phyloP scores from a whole-genome alignment of 169 alveolate genomes.

The Cryptosporidium parvum region DNA sequence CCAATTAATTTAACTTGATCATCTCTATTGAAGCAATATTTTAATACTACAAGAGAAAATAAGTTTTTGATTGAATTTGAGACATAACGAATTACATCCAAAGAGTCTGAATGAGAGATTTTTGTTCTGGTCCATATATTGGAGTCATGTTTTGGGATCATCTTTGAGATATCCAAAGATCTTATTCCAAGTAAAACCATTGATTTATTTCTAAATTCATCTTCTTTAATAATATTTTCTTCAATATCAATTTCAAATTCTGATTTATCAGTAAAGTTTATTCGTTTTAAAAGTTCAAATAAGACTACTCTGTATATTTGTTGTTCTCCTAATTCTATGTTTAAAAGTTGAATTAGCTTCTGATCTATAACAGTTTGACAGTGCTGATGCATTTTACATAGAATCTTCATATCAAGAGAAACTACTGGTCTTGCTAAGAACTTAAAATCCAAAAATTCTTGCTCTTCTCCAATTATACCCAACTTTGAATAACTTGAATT shows the following conservation, averaged over 20 bases:
- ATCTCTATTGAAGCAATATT: not conserved
- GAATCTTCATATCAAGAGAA: constrained; percentile 47
- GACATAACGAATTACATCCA: constrained; percentile 46
- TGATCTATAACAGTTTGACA: constrained; percentile 50
- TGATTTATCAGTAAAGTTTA: constrained; percentile 22
- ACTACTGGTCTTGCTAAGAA: constrained; percentile 33
- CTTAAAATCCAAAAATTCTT: not conserved
- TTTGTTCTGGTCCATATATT: constrained; percentile 37
- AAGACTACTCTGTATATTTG: constrained; percentile 25
- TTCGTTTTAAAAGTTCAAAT: constrained; percentile 34
- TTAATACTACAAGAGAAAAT: not conserved
- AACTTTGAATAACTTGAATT: too few species aligned
- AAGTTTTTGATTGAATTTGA: constrained; percentile 31
- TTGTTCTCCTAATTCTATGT: constrained; percentile 33
- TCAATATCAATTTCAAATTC: constrained; percentile 17
- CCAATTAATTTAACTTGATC: constrained; percentile 3
- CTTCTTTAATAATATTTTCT: not conserved
- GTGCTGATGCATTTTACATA: constrained; percentile 49
- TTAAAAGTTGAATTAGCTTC: constrained; percentile 28
- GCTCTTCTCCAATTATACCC: not conserved
- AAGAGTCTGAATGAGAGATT: constrained; percentile 52
- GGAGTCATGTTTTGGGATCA: constrained; percentile 51
- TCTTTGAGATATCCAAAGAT: constrained; percentile 16
- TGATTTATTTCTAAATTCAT: constrained; percentile 21
- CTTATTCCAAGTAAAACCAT: constrained; percentile 16